These are phyloP conservation scores for Celoporthe dispersa DNA, from an alignment of 2,329 filamentous ascomycete genomes.

Conservation along the genomic window DNA sequence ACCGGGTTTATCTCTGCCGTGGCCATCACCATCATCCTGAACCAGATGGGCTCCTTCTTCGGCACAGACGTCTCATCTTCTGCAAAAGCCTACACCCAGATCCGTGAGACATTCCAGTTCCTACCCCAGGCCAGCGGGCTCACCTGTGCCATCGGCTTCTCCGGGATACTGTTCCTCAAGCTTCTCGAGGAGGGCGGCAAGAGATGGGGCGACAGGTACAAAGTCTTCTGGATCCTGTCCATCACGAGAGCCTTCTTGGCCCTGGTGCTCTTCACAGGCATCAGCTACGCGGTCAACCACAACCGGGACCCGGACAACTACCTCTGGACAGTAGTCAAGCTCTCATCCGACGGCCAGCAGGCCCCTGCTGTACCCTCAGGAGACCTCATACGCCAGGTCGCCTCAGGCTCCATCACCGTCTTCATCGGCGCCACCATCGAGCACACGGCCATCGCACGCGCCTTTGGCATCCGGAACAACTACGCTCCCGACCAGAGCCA, in stretches of 20 bases:
- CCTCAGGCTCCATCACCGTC: conserved; percentile 59
- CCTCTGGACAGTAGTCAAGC: conserved; percentile 63
- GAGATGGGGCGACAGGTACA: conserved; percentile 62
- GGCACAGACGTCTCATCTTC: conserved; percentile 55
- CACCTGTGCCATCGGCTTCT: conserved; percentile 63
- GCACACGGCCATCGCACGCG: conserved; percentile 67
- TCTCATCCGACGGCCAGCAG: conserved; percentile 58
- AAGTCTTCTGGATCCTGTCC: conserved; percentile 60
- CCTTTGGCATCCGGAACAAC: conserved; percentile 64
- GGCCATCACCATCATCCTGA: conserved; percentile 67
- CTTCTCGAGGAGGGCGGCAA: conserved; percentile 62
- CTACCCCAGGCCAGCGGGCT: conserved; percentile 61
- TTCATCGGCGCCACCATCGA: conserved; percentile 66
- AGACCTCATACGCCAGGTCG: conserved; percentile 56
- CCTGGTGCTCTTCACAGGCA: conserved; percentile 64
- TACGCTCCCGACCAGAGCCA: conserved; percentile 68
- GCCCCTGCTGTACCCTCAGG: conserved; percentile 52
- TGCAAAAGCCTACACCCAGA: conserved; percentile 56
- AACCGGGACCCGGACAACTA: conserved; percentile 45
- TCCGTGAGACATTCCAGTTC: conserved; percentile 61
- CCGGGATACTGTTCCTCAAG: conserved; percentile 59
- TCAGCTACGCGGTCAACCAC: conserved; percentile 67
- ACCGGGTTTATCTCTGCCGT: conserved; percentile 70
- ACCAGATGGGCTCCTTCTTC: conserved; percentile 66
- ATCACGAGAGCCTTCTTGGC: conserved; percentile 65